phyloP scores from a whole-genome alignment of 257 asterid species.

The Misopates orontium region DNA sequence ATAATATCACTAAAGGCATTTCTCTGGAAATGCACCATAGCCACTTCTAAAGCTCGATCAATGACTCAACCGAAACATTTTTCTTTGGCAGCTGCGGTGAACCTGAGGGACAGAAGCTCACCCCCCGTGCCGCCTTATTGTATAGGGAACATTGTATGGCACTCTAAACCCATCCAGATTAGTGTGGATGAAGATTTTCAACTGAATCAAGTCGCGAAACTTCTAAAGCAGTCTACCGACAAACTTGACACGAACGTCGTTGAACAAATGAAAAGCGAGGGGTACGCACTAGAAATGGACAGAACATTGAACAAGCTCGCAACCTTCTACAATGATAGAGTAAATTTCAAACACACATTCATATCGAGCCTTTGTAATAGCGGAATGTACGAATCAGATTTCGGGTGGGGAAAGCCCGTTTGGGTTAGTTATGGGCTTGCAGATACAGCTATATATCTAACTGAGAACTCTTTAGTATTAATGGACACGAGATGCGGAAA shows the following conservation, averaged over 20 bases:
- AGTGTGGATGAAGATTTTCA: not conserved
- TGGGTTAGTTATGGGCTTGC: constrained; percentile 2
- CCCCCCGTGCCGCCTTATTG: constrained; percentile 1
- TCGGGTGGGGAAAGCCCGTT: constrained; percentile 11
- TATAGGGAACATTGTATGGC: constrained; percentile 7
- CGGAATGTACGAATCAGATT: not conserved
- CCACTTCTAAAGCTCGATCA: not conserved
- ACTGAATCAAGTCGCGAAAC: not conserved
- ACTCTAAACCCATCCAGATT: not conserved
- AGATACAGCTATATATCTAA: not conserved
- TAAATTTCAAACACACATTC: not conserved
- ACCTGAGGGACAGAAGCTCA: not conserved
- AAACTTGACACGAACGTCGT: not conserved
- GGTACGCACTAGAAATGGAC: not conserved
- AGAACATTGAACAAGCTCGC: not conserved
- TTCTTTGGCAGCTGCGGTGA: not conserved
- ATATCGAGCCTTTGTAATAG: not conserved
- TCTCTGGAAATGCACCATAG: not conserved
- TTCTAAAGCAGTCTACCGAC: not conserved
- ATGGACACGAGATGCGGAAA: constrained; percentile 4
- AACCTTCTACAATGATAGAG: not conserved
- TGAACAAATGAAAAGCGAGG: not conserved
- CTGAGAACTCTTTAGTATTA: not conserved
- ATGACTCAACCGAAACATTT: not conserved
- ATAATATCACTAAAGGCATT: not conserved